phyloP scores from a whole-genome alignment of 768 basidiomycete species.

The Termitomyces sp. region DNA sequence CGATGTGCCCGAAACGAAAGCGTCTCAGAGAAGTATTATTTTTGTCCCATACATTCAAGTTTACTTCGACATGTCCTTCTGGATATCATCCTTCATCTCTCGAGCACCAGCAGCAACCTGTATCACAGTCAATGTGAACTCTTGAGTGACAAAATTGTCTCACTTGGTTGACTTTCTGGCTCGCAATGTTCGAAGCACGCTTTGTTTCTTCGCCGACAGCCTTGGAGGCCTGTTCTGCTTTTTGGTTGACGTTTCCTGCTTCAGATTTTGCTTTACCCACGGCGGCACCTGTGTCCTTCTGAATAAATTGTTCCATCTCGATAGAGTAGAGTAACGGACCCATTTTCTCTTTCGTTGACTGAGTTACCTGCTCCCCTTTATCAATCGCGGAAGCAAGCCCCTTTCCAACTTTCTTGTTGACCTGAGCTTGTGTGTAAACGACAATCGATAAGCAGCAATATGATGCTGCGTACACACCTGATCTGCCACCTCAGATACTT shows the following conservation, averaged over 20 bases:
- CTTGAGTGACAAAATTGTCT: too few relatives aligned
- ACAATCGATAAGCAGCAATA: too few relatives aligned
- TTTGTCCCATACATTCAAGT: not conserved
- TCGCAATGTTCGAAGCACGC: conserved; percentile 26
- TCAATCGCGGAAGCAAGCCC: conserved; percentile 45
- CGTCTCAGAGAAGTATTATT: too few relatives aligned
- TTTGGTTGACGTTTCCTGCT: conserved; percentile 28
- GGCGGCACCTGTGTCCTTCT: conserved; percentile 27
- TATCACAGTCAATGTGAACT: not conserved
- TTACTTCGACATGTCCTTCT: conserved; percentile 28
- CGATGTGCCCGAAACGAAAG: too few relatives aligned
- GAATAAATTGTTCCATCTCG: not conserved
- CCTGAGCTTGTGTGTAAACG: conserved; percentile 21
- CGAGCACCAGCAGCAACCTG: conserved; percentile 31
- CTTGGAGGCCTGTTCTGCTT: conserved; percentile 29
- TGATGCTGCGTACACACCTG: conserved; percentile 24
- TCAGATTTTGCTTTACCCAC: conserved; percentile 31
- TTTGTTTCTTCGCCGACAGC: conserved; percentile 32
- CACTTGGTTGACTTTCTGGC: conserved; percentile 39
- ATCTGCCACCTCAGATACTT: conserved; percentile 41
- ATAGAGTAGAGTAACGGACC: conserved; percentile 22
- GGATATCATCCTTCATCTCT: conserved; percentile 31
- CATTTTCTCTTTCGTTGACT: conserved; percentile 37
- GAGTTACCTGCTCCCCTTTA: conserved; percentile 38
- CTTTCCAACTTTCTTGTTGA: conserved; percentile 42